A percentile compares a stretch with the other conserved stretches of the same genome.
These are phyloP conservation scores for Boletus sensibilis DNA, from an alignment of 768 basidiomycete genomes.

Conservation along the genomic window DNA sequence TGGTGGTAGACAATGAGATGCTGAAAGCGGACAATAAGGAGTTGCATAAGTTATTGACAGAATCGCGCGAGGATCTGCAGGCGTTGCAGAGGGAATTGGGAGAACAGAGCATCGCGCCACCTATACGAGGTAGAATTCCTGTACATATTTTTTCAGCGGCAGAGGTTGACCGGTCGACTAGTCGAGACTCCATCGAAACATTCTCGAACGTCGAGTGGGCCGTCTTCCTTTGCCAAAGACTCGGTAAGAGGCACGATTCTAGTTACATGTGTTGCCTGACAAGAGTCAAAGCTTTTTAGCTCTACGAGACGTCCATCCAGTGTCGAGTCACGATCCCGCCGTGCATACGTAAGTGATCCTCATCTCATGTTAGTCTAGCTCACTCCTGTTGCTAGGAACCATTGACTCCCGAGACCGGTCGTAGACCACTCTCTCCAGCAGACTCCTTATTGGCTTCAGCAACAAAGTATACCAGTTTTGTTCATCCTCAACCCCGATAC, in stretches of 20 bases:
- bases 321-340: conserved; percentile 32
- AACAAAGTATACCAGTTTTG: conserved; percentile 26
- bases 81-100: conserved; percentile 71
- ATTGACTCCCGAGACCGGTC: conserved; percentile 45
- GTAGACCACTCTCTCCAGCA: conserved; percentile 42
- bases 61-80: conserved; percentile 75
- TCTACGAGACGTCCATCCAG: conserved; percentile 35
- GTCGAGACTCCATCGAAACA: conserved; percentile 39
- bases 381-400: conserved; percentile 36
- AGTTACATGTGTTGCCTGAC: conserved; percentile 28
- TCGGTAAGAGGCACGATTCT: conserved; percentile 39
- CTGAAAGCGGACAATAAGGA: conserved; percentile 82
- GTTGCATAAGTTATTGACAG: conserved; percentile 67
- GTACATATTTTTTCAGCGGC: background rate
- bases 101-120: conserved; percentile 57
- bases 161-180: conserved; percentile 14
- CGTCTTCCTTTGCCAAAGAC: conserved; percentile 44
- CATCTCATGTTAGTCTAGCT: conserved; percentile 4
- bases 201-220: conserved; percentile 43
- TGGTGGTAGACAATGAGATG: conserved; percentile 82
- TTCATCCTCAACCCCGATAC: conserved; percentile 26
- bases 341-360: conserved; percentile 34
- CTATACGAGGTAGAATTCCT: conserved; percentile 41
- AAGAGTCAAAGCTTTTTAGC: conserved; percentile 22
- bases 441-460: conserved; percentile 33